phyloP scores from a whole-genome alignment of 208 protist species.

The Tritrichomonas foetus region DNA sequence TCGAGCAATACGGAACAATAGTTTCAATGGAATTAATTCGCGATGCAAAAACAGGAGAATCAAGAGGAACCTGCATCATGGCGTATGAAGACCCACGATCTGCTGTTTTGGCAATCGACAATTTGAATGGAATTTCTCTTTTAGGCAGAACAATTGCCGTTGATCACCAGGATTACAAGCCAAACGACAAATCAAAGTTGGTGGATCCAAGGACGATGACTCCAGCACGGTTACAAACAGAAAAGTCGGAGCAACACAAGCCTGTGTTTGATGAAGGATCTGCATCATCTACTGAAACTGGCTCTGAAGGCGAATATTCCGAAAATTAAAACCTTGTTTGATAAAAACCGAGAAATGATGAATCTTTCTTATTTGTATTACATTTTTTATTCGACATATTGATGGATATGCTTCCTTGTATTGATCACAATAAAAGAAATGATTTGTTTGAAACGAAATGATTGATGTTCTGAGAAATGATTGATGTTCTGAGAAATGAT shows the following conservation, averaged over 20 bases:
- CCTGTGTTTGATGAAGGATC: neutral
- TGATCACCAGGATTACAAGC: neutral
- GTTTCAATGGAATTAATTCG: constrained; percentile 51
- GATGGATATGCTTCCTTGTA: too few relatives aligned
- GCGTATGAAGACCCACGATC: constrained; percentile 65
- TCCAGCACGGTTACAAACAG: neutral
- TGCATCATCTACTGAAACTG: constrained; percentile 16
- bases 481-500: too few relatives aligned
- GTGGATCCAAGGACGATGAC: neutral
- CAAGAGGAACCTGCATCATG: constrained; percentile 54
- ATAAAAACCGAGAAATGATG: too few relatives aligned
- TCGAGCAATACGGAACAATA: constrained; percentile 53
- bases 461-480: too few relatives aligned
- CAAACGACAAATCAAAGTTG: neutral
- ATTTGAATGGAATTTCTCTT: constrained; percentile 69
- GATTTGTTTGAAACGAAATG: too few relatives aligned
- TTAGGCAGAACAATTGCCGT: neutral
- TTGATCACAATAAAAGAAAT: too few relatives aligned
- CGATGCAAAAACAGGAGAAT: constrained; percentile 58
- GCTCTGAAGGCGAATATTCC: neutral
- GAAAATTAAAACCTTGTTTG: too few relatives aligned
- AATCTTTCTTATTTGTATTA: too few relatives aligned
- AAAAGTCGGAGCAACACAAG: neutral
- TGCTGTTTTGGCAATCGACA: constrained; percentile 77
- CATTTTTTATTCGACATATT: too few relatives aligned